Conservation (phyloP, 106 monocot genomes). For the Dioscorea zingiberensis region DNA sequence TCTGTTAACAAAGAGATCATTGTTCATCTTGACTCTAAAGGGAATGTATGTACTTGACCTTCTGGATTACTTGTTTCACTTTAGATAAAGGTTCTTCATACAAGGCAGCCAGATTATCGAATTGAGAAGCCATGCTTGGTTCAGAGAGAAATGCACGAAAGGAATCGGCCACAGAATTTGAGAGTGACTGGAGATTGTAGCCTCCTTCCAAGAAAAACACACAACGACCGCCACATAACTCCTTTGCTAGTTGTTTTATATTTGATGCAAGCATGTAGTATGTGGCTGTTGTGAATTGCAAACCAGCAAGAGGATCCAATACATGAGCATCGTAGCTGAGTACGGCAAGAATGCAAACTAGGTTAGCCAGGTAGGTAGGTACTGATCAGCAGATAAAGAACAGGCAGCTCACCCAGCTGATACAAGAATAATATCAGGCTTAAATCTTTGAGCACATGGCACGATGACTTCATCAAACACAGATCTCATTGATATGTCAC, state of each 20-base stretch:
- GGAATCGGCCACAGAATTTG: conserved; percentile 72
- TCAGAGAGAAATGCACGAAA: conserved; percentile 82
- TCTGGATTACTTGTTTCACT: conserved; percentile 61
- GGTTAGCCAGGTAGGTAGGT: not conserved
- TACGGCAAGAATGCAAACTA: not conserved
- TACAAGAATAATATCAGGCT: conserved; percentile 95
- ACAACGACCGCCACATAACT: conserved; percentile 60
- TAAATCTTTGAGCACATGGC: conserved; percentile 85
- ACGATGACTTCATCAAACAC: conserved; percentile 89
- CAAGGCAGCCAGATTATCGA: conserved; percentile 63
- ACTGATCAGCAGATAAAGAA: conserved; percentile 1
- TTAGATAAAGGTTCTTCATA: conserved; percentile 58
- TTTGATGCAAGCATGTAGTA: conserved; percentile 80
- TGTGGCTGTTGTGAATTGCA: conserved; percentile 87
- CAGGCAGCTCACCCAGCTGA: conserved; percentile 84
- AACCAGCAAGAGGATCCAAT: conserved; percentile 80
- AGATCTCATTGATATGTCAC: conserved; percentile 74
- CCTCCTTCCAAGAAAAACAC: conserved; percentile 91
- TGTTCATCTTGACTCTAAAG: conserved; percentile 17
- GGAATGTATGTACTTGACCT: conserved; percentile 56
- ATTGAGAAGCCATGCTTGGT: conserved; percentile 60
- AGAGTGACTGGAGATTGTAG: conserved; percentile 90
- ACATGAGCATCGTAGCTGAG: conserved; percentile 88
- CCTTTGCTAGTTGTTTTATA: conserved; percentile 66
- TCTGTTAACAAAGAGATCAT: too few relatives aligned